Base-by-base conservation (phyloP, 2,329 filamentous ascomycete genomes). In the Rutstroemia sp. region DNA sequence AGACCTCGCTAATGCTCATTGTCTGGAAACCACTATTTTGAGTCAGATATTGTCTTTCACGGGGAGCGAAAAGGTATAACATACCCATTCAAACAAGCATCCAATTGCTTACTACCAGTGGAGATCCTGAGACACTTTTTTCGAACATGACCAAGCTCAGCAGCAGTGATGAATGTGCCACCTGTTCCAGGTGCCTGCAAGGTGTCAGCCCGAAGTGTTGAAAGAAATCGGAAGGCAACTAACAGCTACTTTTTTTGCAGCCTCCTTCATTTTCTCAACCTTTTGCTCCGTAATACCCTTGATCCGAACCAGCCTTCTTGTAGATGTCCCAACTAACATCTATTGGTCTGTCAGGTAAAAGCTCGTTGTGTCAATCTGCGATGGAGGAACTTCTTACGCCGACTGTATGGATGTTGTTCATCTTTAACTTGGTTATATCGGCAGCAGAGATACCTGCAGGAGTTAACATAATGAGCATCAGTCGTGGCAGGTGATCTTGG, bases 261-360 rank as follows among this genome's bases (percentile, higher is more conserved):
- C 84, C 62, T 87, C 85, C 66, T 85, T 87, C 67, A 87, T 77
- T 69, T 87, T 87, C 61, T 87, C 84, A 4, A 87, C 84, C 69
- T 87, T 87, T 65, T 82, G 75, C 67, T 87, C 84, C 57, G 83
- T 86, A 70, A 87, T 86, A 8, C 84, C 85, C 65, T 85, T 86
- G 69, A 87, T 86, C 67, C 82, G 86, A 53, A 82, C 71, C 16
- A 87, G 73, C 18, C 75, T 80, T 64, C 78, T 80, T 52, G 80
- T 77, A 44, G 81, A 85, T 16, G 81, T 79, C 16, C 76, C 74
- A 61, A 83, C 77, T 38, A 87, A 80, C 46, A 79, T 79, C 81
- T 85, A 62, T 16, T 12, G 5, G 48, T 18, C 10, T 34, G 46
- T 52, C n/a, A 52, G 47, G 53, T 34, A 56, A 9, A 16, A 21